Evolutionary conservation across 2,329 filamentous ascomycete species (phyloP), one percentile per base, ranked within the genome.

Genomic region (Acrocalymma vagum): DNA sequence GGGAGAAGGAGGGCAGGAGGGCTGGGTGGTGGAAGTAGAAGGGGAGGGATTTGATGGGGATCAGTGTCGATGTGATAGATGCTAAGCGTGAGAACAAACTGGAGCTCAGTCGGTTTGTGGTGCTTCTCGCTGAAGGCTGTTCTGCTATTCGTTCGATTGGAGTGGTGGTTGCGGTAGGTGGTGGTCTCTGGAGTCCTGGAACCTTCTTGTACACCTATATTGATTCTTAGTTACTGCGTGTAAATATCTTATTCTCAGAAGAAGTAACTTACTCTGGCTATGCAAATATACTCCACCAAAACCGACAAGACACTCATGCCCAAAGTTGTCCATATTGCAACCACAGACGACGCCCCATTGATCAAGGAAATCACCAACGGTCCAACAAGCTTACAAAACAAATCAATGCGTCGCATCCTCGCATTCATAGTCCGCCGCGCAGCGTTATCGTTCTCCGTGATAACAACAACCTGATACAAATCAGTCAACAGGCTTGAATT

Each of bases 1-100:
- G 70, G 0, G 83, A 72, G 33, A 87, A 74, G 0, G 84, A 87
- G 0, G 85, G 78, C 1, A 85, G 67, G 48, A 86, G 80, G 1
- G 78, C 82, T 0, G 67, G 71, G 45, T 86, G 82, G 3, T 62
- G 55, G 44, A 80, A 53, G 58, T 86, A 87, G 20, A n/a, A n/a
- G 25, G 9, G 15, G 25, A 32, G 75, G 80, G 69, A 80, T 73
- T 27, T 11, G 25, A 13, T 27, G 82, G 74, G 6, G 5, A 6
- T 10, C 25, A 13, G 25, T 11, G 15, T n/a, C n/a, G 15, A 14
- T 11, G 25, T 27, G 9, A n/a, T n/a, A n/a, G n/a, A n/a, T n/a
- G n/a, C n/a, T n/a, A n/a, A n/a, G n/a, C n/a, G n/a, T n/a, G n/a
- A n/a, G n/a, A n/a, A n/a, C n/a, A n/a, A n/a, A n/a, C n/a, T n/a